Base-by-base conservation (phyloP, 2,329 filamentous ascomycete species). In the Penicillium sumatraense region DNA sequence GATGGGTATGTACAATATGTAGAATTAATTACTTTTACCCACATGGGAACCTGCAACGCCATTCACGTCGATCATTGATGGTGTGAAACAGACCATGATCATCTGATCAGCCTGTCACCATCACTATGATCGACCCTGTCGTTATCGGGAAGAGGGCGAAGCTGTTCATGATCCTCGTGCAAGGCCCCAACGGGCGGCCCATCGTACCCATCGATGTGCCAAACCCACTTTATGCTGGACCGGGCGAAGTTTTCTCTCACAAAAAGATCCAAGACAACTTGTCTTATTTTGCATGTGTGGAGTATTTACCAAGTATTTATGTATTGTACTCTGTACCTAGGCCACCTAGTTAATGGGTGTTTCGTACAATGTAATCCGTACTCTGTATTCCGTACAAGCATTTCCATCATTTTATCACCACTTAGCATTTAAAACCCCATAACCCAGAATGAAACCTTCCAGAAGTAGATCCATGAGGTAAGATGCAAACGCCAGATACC, bases 1-100 rank as follows among this genome's bases (percentile, higher is more conserved):
- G n/a, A n/a, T n/a, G n/a, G n/a, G n/a, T n/a, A n/a, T n/a, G n/a
- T n/a, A n/a, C n/a, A n/a, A n/a, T n/a, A n/a, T n/a, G n/a, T n/a
- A n/a, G n/a, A n/a, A 14, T 7, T 16, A 14, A 14, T 36, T 36
- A 36, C 33, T 16, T 16, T 54, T 38, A 54, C 38, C 36, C 42
- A 57, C 38, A 36, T 57, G 20, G 51, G 54, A 18, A 35, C 53
- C 49, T 6, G 44, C 29, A 45, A 35, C 24, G n/a, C 40, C 23
- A 42, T 53, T 16, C 18, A 18, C 40, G 35, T 23, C 16, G 49
- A 45, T 50, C 36, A 24, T 38, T 13, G 16, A 41, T 20, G 51
- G 51, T 41, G n/a, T 36, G 26, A n/a, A 40, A 36, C 21, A 27
- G 26, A 31, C 46, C 31, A 44, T 49, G 53, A 52, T 52, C 53